Evolutionary conservation across 73 alveolate species (phyloP), one percentile per base, ranked within the genome.

Genomic region (Paramecium pentaurelia): DNA sequence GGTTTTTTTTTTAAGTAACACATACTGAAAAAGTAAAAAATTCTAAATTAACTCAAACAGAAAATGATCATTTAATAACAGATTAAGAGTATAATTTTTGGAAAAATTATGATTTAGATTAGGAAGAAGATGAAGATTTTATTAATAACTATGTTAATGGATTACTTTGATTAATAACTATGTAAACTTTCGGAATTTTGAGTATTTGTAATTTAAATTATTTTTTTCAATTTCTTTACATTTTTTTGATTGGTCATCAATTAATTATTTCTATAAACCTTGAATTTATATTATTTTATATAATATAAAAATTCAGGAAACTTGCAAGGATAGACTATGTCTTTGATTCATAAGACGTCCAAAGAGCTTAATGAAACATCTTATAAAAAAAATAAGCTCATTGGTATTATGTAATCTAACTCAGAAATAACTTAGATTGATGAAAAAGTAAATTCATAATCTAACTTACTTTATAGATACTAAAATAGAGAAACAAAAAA

Each of bases 81-180:
- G 84, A 64, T 64, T 32, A 34, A 3, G 84, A 64, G 8, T 64
- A 64, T 64, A 34, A 64, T 64, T 64, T 11, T 64, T 64, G 84
- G 84, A 64, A 64, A 14, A 32, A 64, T 64, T 51, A 34, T 12
- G 42, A 64, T 64, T 9, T 32, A 64, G 49, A 64, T 11, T 28
- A 64, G 16, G 28, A 12, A 64, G 84, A 64, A 27, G 84, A 64
- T 64, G 84, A 64, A 28, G 47, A 64, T 64, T 54, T 54, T 18
- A 64, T 64, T 64, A 64, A 28, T 64, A 34, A 64, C 84, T 64
- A 64, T 64, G 84, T 64, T 8, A 64, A 34, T 64, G 84, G 84
- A 64, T 34, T 64, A 64, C 49, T 64, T 32, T 64, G 84, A 64
- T 64, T 32, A 64, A 54, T 54, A 54, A 54, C 70, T 54, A 14